Evolutionary conservation across 345 rosid species (phyloP), one percentile per base, ranked within the genome.

Genomic region (Eucalyptus pauciflora): DNA sequence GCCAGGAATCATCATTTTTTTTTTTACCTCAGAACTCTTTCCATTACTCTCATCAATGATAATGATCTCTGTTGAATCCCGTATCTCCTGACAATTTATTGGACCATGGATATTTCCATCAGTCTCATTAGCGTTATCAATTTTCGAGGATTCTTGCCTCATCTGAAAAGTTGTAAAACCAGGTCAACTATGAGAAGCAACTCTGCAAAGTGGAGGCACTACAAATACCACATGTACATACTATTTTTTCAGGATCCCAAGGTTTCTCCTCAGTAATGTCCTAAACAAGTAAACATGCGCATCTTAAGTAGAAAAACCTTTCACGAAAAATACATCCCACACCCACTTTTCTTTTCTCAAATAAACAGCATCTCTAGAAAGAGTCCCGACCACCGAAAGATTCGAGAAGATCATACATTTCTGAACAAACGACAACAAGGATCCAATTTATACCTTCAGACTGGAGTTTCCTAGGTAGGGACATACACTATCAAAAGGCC

Each of bases 131-230:
- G 64, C 64, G 13, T 64, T 88, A 86, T 64, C 93, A 86, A 90
- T 93, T 27, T 90, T 94, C 92, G 89, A 41, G 76, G 76, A 76
- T 64, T 94, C 92, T 46, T 92, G 88, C 67, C 86, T 86, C 31
- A 62, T 48, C 86, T 86, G 56, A 79, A n/a, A 31, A 37, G 48
- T 20, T 16, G 54, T n/a, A 7, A 89, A 37, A 86, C 69, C 85
- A 14, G 87, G 48, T 85, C 60, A 86, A 17, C 41, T 48, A 13
- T 56, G 48, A 51, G 31, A 46, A 87, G n/a, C 60, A 33, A 80
- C 43, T 58, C 29, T 58, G 64, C 25, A 24, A 24, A 58, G 29
- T 13, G 5, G 11, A 58, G 10, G 29, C 64, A 24, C 64, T 10
- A 10, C 64, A 8, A 58, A 58, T 24, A 24, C 10, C 29, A 58